phyloP scores from a whole-genome alignment of 306 rosid species.

The Malus asiatica region DNA sequence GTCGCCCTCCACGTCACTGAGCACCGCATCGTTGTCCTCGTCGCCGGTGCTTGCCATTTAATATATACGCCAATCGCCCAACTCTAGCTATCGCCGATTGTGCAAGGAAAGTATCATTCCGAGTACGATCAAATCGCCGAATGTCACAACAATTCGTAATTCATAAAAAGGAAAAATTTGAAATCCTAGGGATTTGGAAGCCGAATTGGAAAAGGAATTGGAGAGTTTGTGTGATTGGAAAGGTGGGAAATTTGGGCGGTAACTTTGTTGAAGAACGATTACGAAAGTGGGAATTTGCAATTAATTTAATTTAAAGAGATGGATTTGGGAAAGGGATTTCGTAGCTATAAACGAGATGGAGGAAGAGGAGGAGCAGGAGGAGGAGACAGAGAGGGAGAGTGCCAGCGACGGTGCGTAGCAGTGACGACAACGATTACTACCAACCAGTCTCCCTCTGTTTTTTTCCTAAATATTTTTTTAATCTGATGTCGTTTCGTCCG shows the following conservation, averaged over 20 bases:
- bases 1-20: slow-evolving; percentile 87
- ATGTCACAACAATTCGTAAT: not conserved
- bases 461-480: not conserved
- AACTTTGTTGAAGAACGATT: not conserved
- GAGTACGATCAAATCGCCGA: not conserved
- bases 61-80: not conserved
- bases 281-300: not conserved
- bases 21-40: slow-evolving; percentile 70
- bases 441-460: slow-evolving; percentile 23
- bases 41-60: slow-evolving; percentile 62
- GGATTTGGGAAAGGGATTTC: not conserved
- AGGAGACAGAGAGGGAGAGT: not conserved
- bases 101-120: slow-evolving; percentile 13
- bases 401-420: slow-evolving; percentile 10
- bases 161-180: not conserved
- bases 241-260: not conserved
- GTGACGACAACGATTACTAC: slow-evolving; percentile 7
- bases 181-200: slow-evolving; percentile 17
- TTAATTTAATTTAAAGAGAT: not conserved
- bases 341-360: slow-evolving; percentile 7
- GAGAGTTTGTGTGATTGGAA: not conserved
- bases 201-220: not conserved
- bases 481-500: not conserved
- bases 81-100: slow-evolving; percentile 19
- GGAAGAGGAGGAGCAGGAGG: not conserved